Conservation (phyloP, 441 rosid genomes). For the Gossypium schwendimanii region DNA sequence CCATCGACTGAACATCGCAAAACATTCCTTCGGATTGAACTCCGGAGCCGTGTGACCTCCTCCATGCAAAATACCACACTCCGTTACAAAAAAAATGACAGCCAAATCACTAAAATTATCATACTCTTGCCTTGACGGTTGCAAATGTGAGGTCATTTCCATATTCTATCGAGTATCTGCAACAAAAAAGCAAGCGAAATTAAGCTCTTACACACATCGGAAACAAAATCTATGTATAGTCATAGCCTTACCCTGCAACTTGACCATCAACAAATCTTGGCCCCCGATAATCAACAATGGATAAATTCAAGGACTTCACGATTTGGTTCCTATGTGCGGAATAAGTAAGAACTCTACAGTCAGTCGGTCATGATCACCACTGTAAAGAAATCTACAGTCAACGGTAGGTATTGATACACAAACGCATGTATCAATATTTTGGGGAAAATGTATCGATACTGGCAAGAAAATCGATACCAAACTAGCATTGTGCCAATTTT, state of each 20-base stretch:
- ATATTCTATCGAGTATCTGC: too few species aligned
- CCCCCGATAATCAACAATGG: slow-evolving; percentile 10
- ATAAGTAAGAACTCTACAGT: background rate
- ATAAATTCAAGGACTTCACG: slow-evolving; percentile 17
- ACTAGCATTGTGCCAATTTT: too few species aligned
- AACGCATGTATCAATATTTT: background rate
- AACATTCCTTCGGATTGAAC: slow-evolving; percentile 30
- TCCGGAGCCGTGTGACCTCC: slow-evolving; percentile 34
- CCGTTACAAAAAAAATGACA: background rate
- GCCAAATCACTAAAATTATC: too few species aligned
- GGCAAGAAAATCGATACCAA: too few species aligned
- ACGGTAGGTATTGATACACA: background rate
- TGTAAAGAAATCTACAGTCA: background rate
- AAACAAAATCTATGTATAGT: background rate
- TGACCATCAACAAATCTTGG: slow-evolving; percentile 23
- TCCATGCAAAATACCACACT: slow-evolving; percentile 20
- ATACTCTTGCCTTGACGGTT: too few species aligned
- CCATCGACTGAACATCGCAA: slow-evolving; percentile 32
- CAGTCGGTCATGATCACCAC: slow-evolving; percentile 27
- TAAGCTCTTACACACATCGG: background rate
- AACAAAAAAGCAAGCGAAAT: background rate
- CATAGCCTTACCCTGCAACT: slow-evolving; percentile 21
- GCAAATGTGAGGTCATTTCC: too few species aligned
- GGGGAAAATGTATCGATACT: too few species aligned
- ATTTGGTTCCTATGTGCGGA: slow-evolving; percentile 22